Conservation (phyloP, 1,139 yeast genomes). For the Protomyces pachydermus region DNA sequence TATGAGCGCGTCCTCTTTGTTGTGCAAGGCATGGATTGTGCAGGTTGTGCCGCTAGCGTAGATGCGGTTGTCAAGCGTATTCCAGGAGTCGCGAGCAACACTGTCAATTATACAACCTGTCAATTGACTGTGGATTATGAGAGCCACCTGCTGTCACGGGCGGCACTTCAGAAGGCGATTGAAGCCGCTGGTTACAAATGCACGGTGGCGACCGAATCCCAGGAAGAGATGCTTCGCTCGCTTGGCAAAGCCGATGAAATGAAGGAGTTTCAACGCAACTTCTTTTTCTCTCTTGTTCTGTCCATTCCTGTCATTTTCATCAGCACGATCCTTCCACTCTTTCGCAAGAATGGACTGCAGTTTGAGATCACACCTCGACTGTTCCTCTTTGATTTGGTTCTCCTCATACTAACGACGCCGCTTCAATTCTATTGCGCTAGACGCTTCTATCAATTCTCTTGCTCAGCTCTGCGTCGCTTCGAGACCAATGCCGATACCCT, state of each 20-base stretch:
- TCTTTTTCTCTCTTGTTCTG: constrained; percentile 49
- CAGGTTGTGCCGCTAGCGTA: constrained; percentile 8
- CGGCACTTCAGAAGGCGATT: not conserved
- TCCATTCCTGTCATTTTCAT: constrained; percentile 62
- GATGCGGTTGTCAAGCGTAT: not conserved
- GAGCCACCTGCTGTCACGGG: not conserved
- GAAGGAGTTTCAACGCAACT: constrained; percentile 57
- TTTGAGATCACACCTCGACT: constrained; percentile 38
- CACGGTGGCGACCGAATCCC: not conserved
- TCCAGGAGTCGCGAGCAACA: not conserved
- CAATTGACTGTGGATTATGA: not conserved
- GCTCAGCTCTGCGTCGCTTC: constrained; percentile 57
- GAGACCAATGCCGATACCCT: constrained; percentile 95
- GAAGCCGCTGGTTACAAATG: constrained; percentile 1
- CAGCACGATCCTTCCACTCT: constrained; percentile 37
- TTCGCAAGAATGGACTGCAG: constrained; percentile 31
- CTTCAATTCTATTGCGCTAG: constrained; percentile 65
- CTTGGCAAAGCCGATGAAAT: constrained; percentile 69
- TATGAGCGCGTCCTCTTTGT: not conserved
- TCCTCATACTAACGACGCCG: constrained; percentile 57
- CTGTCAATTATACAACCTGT: not conserved
- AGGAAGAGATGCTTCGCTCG: not conserved
- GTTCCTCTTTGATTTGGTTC: constrained; percentile 50
- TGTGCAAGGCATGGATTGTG: constrained; percentile 14
- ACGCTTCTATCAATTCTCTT: constrained; percentile 58